Evolutionary conservation across 2,329 filamentous ascomycete species (phyloP).

Genomic region (Paracamarosporium sp.): DNA sequence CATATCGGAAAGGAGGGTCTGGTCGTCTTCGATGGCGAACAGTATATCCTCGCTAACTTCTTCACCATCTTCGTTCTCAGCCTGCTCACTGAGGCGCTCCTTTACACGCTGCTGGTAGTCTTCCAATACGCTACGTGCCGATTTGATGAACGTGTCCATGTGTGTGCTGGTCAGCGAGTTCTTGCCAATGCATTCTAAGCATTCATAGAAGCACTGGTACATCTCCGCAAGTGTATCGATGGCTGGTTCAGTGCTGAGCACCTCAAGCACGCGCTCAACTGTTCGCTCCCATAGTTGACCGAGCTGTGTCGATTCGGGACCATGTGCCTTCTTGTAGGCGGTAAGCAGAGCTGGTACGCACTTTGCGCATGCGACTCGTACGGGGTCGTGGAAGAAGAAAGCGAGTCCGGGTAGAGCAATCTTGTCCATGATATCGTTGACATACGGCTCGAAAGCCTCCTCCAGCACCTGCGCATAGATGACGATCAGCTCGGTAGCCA

Average conservation of each 20-base stretch:
- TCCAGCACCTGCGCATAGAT: slow-evolving; percentile 98
- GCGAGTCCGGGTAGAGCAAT: slow-evolving; percentile 91
- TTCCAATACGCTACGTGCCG: slow-evolving; percentile 82
- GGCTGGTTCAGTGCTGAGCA: slow-evolving; percentile 89
- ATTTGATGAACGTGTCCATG: slow-evolving; percentile 87
- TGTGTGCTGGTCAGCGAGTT: slow-evolving; percentile 78
- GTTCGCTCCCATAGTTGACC: slow-evolving; percentile 83
- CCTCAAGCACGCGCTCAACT: slow-evolving; percentile 89
- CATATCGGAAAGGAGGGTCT: slow-evolving; percentile 96
- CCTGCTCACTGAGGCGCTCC: slow-evolving; percentile 82
- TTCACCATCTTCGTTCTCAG: slow-evolving; percentile 85
- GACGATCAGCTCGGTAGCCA: slow-evolving; percentile 97
- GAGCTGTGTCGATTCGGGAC: slow-evolving; percentile 78
- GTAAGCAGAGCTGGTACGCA: slow-evolving; percentile 91
- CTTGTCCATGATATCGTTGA: slow-evolving; percentile 92
- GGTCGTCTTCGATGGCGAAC: slow-evolving; percentile 95
- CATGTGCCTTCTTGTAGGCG: slow-evolving; percentile 92
- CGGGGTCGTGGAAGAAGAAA: slow-evolving; percentile 99
- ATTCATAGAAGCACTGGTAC: slow-evolving; percentile 99
- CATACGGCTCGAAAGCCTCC: slow-evolving; percentile 88
- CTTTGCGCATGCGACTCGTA: slow-evolving; percentile 92
- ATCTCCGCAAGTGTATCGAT: slow-evolving; percentile 97
- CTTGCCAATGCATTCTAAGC: slow-evolving; percentile 89
- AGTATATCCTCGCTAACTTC: slow-evolving; percentile 87
- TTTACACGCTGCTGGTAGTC: slow-evolving; percentile 91